Evolutionary conservation across 164 flowering plant genomes (phyloP).

Genomic region (Stephania cephalantha): DNA sequence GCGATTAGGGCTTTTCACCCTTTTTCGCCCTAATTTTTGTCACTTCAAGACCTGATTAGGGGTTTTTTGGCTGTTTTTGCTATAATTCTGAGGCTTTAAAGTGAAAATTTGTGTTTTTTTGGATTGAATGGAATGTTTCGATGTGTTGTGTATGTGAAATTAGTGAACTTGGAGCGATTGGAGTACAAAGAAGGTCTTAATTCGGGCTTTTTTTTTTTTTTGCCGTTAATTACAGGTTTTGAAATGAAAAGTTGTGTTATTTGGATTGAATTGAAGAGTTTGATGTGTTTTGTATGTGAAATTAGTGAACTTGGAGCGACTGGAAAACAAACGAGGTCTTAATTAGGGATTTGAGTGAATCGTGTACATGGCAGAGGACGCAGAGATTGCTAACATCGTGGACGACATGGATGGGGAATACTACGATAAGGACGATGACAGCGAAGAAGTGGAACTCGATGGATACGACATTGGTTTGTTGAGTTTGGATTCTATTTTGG

Average conservation of each 20-base stretch:
- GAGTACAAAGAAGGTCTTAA: neutral
- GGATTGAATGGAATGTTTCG: too few relatives aligned
- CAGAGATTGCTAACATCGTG: slow-evolving; percentile 11
- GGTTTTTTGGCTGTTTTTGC: too few relatives aligned
- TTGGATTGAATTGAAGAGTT: neutral
- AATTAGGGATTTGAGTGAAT: neutral
- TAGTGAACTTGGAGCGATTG: too few relatives aligned
- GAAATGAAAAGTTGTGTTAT: neutral
- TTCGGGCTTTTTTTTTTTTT: neutral
- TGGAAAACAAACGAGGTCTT: neutral
- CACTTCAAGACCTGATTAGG: neutral
- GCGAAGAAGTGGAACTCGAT: slow-evolving; percentile 15
- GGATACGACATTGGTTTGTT: slow-evolving; percentile 13
- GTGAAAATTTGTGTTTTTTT: too few relatives aligned
- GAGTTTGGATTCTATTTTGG: neutral
- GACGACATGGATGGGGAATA: slow-evolving; percentile 20
- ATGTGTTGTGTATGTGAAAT: too few relatives aligned
- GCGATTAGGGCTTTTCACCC: neutral
- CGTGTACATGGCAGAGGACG: slow-evolving; percentile 17
- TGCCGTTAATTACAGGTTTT: neutral
- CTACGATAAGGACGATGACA: slow-evolving; percentile 8
- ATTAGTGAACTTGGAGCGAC: neutral
- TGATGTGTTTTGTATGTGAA: neutral
- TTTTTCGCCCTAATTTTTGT: neutral
- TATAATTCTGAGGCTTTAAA: too few relatives aligned